Evolutionary conservation across 768 basidiomycete species (phyloP), one percentile per base, ranked within the genome.

Genomic region (Termitomyces bulborhizus): DNA sequence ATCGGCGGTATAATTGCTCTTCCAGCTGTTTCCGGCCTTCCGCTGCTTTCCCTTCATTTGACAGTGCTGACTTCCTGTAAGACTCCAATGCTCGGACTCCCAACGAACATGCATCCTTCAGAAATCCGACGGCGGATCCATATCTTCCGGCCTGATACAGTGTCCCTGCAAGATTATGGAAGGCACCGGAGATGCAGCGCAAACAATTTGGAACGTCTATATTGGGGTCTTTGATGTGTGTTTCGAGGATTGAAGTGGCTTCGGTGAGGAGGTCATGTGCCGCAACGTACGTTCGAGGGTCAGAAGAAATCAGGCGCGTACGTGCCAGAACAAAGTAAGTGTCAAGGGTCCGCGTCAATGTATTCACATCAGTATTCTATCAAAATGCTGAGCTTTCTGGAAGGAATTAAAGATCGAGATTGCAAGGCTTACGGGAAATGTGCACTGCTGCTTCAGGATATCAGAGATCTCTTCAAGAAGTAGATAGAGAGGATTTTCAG

Each of bases 131-230:
- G 0, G 89, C 84, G 31, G 80, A 79, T 1, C 82, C 85, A 58
- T 81, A 75, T 47, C 78, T 76, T 9, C 72, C 76, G 4, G 77
- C 80, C 55, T 89, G 84, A 60, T 88, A 94, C 12, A 94, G 66
- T n/a, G 74, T 72, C 1, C 83, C 85, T 2, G 82, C 87, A 1
- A 87, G 62, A 62, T 87, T 85, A 59, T 90, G 81, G 59, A 84
- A 83, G 2, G 83, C 83, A 4, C 85, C 87, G 6, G 87, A 88
- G 8, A 87, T 70, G 60, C 87, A 90, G 15, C 89, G 83, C 3
- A 78, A 62, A 57, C 80, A 83, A 51, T 87, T 86, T 0, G 83
- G 75, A 4, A 73, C 60, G 29, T 73, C 69, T 1, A 72, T 56
- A 21, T 49, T n/a, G 3, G 51, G 29, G 11, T 54, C 53, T 21